These are phyloP conservation scores for Fistulifera solaris DNA, from an alignment of 108 stramenopile genomes.

Conservation along the genomic window DNA sequence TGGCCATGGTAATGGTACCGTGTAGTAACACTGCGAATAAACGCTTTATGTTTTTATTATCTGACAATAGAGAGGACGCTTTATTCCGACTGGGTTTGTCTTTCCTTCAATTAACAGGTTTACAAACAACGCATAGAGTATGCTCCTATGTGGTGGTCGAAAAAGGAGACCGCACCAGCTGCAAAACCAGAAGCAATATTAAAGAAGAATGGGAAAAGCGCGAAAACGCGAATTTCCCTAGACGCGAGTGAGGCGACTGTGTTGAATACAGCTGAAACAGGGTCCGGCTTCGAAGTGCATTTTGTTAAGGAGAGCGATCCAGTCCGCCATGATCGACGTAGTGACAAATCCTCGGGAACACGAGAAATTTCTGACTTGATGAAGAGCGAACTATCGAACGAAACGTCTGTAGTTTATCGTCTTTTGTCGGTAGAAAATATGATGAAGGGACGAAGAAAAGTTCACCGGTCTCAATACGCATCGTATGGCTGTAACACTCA, in stretches of 20 bases:
- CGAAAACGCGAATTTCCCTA: neutral
- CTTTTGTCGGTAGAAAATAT: neutral
- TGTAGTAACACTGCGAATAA: too few relatives aligned
- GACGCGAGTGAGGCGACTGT: neutral
- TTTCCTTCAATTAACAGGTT: too few relatives aligned
- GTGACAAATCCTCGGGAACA: neutral
- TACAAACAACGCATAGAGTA: too few relatives aligned
- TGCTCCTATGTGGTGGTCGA: too few relatives aligned
- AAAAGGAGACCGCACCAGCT: too few relatives aligned
- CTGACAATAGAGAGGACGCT: too few relatives aligned
- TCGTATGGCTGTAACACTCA: neutral
- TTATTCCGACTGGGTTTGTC: too few relatives aligned
- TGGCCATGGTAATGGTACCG: too few relatives aligned
- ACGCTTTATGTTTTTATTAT: too few relatives aligned
- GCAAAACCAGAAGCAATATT: too few relatives aligned
- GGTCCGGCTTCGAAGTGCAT: neutral
- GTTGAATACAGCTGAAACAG: neutral
- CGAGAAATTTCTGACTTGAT: neutral
- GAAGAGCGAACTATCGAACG: neutral
- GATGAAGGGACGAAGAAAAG: neutral
- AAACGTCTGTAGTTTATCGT: too few relatives aligned
- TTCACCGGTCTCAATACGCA: conserved; percentile 8
- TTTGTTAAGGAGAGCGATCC: neutral
- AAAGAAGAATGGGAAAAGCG: too few relatives aligned
- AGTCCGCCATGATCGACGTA: neutral